Evolutionary conservation across 805 yeast genomes (phyloP).

Genomic region (Blastobotrys attinorum): DNA sequence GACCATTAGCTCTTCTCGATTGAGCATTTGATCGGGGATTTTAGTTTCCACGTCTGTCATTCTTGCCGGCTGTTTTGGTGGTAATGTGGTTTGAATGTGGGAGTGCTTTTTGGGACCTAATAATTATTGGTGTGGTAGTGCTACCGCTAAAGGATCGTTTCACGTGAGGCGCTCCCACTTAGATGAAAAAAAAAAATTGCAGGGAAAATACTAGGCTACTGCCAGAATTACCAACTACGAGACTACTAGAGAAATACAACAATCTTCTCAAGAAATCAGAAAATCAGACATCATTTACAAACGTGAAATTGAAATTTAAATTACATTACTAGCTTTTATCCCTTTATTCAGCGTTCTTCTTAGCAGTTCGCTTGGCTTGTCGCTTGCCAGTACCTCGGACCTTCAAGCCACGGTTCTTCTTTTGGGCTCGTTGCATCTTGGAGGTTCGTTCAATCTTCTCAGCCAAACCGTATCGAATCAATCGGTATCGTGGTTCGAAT

Average conservation of each 20-base stretch:
- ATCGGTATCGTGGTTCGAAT: slow-evolving; percentile 99
- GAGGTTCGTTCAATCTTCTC: slow-evolving; percentile 93
- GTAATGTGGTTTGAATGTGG: no score
- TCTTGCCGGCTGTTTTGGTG: not conserved
- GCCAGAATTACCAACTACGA: no score
- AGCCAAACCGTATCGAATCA: slow-evolving; percentile 98
- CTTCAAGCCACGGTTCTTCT: slow-evolving; percentile 99
- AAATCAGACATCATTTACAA: no score
- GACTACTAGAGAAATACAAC: no score
- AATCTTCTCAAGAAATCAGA: no score
- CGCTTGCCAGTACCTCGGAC: slow-evolving; percentile 96
- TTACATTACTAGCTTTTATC: not conserved
- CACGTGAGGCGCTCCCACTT: no score
- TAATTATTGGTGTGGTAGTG: no score
- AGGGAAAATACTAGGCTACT: no score
- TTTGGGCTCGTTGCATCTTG: slow-evolving; percentile 99
- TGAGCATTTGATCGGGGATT: not conserved
- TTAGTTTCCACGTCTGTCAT: not conserved
- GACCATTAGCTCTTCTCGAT: slow-evolving; percentile 13
- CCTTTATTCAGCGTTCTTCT: slow-evolving; percentile 5
- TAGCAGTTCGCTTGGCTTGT: slow-evolving; percentile 58
- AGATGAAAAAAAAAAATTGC: no score
- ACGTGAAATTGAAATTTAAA: no score
- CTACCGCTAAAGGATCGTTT: no score
- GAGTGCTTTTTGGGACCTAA: no score